A percentile compares a stretch with the other conserved stretches of the same genome.
These are phyloP conservation scores for Candida tibetensis DNA, from an alignment of 805 yeast species.

Conservation along the genomic window DNA sequence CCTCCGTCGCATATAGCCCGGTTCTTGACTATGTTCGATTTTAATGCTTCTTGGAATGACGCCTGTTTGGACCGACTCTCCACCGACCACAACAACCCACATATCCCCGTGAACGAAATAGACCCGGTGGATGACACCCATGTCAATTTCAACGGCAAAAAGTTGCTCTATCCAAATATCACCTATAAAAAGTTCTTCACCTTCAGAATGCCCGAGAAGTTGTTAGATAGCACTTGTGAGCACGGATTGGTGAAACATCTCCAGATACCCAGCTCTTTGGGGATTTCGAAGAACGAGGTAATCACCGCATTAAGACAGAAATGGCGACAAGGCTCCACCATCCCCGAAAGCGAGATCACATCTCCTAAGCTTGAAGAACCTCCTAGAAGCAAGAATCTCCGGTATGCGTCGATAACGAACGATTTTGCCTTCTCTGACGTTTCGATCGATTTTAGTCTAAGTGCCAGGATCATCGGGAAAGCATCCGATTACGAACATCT, in stretches of 20 bases:
- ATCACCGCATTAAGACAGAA: slow-evolving; percentile 24
- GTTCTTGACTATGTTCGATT: slow-evolving; percentile 41
- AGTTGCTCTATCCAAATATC: slow-evolving; percentile 27
- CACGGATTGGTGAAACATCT: slow-evolving; percentile 38
- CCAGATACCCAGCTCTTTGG: slow-evolving; percentile 36
- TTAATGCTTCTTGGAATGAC: slow-evolving; percentile 41
- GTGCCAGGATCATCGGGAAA: slow-evolving; percentile 37
- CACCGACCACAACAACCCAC: slow-evolving; percentile 31
- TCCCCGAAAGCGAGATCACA: background rate
- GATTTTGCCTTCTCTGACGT: slow-evolving; percentile 32
- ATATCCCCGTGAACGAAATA: slow-evolving; percentile 18
- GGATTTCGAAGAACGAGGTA: slow-evolving; percentile 30
- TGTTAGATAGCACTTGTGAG: slow-evolving; percentile 34
- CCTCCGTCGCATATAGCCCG: slow-evolving; percentile 20
- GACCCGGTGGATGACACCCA: slow-evolving; percentile 35
- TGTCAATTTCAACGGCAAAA: slow-evolving; percentile 21
- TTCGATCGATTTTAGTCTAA: slow-evolving; percentile 31
- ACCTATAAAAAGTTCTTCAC: slow-evolving; percentile 41
- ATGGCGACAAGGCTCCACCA: slow-evolving; percentile 16
- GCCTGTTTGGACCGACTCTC: slow-evolving; percentile 30
- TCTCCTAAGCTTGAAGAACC: slow-evolving; percentile 9
- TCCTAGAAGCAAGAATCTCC: slow-evolving; percentile 3
- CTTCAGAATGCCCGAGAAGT: slow-evolving; percentile 36
- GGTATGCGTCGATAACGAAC: slow-evolving; percentile 17
- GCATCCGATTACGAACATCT: slow-evolving; percentile 28